These are phyloP conservation scores for Scheffersomyces lignosus DNA, from an alignment of 805 yeast species.

Conservation along the genomic window DNA sequence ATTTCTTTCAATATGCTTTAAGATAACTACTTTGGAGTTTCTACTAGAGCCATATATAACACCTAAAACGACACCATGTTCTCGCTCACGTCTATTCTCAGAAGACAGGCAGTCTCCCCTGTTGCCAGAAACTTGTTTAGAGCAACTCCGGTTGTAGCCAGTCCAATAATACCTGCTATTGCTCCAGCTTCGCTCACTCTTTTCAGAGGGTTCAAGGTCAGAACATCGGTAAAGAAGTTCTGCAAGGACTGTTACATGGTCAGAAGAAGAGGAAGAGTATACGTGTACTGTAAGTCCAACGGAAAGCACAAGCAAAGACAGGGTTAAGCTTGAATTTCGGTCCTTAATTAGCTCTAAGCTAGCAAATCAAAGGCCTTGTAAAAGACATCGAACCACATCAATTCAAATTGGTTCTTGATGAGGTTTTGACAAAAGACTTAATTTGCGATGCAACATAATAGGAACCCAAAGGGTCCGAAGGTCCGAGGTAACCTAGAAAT, in stretches of 20 bases:
- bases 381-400: too few relatives aligned
- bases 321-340: too few relatives aligned
- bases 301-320: constrained; percentile 95
- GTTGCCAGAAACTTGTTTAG: constrained; percentile 6
- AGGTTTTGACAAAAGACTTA: too few relatives aligned
- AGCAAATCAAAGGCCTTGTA: too few relatives aligned
- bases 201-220: constrained; percentile 64
- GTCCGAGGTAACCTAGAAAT: too few relatives aligned
- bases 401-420: too few relatives aligned
- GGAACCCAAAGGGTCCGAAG: too few relatives aligned
- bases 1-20: too few relatives aligned
- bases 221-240: constrained; percentile 90
- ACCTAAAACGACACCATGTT: constrained; percentile 18
- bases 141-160: constrained; percentile 9
- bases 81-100: constrained; percentile 16
- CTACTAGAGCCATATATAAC: too few relatives aligned
- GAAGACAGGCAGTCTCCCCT: constrained; percentile 14
- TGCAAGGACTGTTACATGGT: constrained; percentile 89
- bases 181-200: constrained; percentile 10
- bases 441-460: too few relatives aligned
- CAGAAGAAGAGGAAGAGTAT: constrained; percentile 91
- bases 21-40: too few relatives aligned
- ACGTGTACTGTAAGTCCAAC: constrained; percentile 89
- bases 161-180: constrained; percentile 11
- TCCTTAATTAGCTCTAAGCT: too few relatives aligned